These are phyloP conservation scores for Prunus armeniaca DNA, from an alignment of 306 rosid genomes.

Conservation along the genomic window DNA sequence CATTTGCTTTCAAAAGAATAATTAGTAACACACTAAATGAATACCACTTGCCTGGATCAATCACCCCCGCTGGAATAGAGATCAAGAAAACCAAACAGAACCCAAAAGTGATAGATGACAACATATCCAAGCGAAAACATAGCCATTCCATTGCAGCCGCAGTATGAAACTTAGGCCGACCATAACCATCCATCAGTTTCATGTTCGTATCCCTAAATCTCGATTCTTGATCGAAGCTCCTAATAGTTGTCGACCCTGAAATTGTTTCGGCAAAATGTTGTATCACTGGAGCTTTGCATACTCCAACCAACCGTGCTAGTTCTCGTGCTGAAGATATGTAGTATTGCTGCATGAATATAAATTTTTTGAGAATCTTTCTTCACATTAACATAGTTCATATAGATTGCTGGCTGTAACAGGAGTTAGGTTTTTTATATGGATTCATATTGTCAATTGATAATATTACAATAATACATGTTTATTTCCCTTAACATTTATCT, in stretches of 20 bases:
- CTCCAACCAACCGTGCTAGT: conserved; percentile 72
- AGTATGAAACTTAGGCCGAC: conserved; percentile 49
- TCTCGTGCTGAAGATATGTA: conserved; percentile 70
- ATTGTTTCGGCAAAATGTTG: too few relatives aligned
- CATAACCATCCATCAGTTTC: conserved; percentile 55
- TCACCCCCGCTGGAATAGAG: conserved; percentile 51
- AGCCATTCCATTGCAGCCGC: conserved; percentile 67
- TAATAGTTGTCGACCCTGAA: too few relatives aligned
- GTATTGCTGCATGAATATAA: conserved; percentile 52
- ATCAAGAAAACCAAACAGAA: conserved; percentile 56
- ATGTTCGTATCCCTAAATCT: conserved; percentile 57
- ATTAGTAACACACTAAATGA: not conserved
- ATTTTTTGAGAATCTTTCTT: not conserved
- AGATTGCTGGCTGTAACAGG: not conserved
- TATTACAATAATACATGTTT: too few relatives aligned
- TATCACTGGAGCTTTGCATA: conserved; percentile 18
- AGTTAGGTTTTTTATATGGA: not conserved
- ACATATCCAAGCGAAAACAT: conserved; percentile 55
- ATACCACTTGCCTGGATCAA: conserved; percentile 52
- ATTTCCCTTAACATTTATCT: too few relatives aligned
- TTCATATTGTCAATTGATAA: too few relatives aligned
- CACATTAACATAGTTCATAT: not conserved
- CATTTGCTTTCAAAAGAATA: not conserved
- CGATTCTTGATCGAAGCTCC: not conserved
- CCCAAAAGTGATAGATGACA: conserved; percentile 57